Conservation (phyloP, 148 eudicot genomes). For the Mesembryanthemum crystallinum region DNA sequence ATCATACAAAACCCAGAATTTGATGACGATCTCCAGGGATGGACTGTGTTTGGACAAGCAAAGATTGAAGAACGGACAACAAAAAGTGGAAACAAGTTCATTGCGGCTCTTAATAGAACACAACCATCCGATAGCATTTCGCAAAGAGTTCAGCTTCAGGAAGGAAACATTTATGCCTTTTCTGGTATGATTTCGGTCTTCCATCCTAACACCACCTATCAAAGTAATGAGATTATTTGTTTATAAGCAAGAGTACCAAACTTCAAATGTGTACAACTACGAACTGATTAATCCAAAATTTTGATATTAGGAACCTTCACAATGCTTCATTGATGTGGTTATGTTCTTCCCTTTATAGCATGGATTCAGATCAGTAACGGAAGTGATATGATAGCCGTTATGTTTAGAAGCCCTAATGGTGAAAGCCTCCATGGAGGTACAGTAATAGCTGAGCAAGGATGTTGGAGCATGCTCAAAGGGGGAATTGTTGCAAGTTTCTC, state of each 20-base stretch:
- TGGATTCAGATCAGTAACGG: conserved; percentile 56
- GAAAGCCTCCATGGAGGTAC: conserved; percentile 37
- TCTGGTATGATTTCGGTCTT: conserved; percentile 36
- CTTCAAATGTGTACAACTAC: too few relatives aligned
- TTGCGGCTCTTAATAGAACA: conserved; percentile 44
- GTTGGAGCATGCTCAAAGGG: conserved; percentile 77
- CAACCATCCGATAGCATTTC: conserved; percentile 43
- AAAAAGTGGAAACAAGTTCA: conserved; percentile 39
- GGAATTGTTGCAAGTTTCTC: conserved; percentile 39
- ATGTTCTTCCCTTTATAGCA: conserved; percentile 43
- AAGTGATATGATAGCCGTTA: conserved; percentile 37
- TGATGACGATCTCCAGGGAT: conserved; percentile 36
- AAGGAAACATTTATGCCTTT: conserved; percentile 45
- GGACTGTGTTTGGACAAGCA: conserved; percentile 45
- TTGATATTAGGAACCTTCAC: too few relatives aligned
- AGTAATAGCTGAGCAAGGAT: conserved; percentile 53
- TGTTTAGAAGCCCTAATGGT: conserved; percentile 24
- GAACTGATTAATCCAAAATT: too few relatives aligned
- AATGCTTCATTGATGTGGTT: not conserved
- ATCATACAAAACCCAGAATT: conserved; percentile 50
- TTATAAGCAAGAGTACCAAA: too few relatives aligned
- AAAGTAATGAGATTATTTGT: not conserved
- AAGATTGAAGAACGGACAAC: conserved; percentile 31
- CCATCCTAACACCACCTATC: not conserved
- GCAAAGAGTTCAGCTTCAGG: conserved; percentile 33